Evolutionary conservation across 164 flowering plant genomes (phyloP).

Genomic region (Warburgia ugandensis): DNA sequence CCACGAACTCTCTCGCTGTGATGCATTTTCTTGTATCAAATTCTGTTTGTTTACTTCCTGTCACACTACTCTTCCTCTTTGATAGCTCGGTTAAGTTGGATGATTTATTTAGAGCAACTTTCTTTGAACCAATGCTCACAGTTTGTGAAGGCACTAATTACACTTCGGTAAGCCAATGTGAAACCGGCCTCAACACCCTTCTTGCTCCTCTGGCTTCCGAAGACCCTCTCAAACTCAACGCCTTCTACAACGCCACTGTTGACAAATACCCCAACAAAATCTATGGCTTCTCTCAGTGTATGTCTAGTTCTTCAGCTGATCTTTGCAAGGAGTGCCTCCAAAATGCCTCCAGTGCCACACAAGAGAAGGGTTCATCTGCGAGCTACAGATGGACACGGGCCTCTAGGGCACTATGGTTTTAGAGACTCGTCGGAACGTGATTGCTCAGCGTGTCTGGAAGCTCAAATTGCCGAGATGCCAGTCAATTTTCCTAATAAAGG

Average conservation of each 20-base stretch:
- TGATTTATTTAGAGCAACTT: too few species aligned
- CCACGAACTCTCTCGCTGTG: too few species aligned
- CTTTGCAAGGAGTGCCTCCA: not conserved
- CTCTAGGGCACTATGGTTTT: not conserved
- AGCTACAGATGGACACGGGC: not conserved
- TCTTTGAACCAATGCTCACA: too few species aligned
- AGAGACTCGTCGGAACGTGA: not conserved
- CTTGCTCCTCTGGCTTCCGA: too few species aligned
- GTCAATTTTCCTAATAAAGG: too few species aligned
- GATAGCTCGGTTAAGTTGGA: too few species aligned
- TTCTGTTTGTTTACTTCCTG: too few species aligned
- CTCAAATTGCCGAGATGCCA: not conserved
- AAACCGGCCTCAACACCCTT: too few species aligned
- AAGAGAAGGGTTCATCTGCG: not conserved
- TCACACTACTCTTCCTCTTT: too few species aligned
- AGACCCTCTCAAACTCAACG: not conserved
- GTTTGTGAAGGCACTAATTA: too few species aligned
- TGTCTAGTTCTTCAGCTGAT: not conserved
- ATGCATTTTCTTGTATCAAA: too few species aligned
- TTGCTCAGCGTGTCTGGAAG: not conserved
- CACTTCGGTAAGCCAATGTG: too few species aligned
- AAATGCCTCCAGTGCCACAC: not conserved
- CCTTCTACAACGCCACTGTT: constrained; percentile 1
- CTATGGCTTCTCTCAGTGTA: constrained; percentile 4
- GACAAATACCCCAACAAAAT: not conserved